A percentile compares a stretch with the other conserved stretches of the same genome.
These are phyloP conservation scores for Phialemoniopsis sp. DNA, from an alignment of 2,329 filamentous ascomycete genomes.

Conservation along the genomic window DNA sequence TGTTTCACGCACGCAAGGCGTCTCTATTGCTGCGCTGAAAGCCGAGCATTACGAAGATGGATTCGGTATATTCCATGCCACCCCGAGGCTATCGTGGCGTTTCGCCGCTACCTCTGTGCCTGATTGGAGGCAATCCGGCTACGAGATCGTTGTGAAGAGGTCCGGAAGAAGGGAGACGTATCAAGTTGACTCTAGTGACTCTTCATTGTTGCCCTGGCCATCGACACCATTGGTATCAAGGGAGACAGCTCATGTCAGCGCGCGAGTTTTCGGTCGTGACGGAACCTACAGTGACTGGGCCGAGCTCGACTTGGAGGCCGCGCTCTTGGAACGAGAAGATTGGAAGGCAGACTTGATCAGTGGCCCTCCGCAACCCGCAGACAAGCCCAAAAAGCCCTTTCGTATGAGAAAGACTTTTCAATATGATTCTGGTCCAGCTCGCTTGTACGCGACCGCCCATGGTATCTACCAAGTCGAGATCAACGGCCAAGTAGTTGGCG, in stretches of 20 bases:
- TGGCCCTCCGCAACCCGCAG: background rate
- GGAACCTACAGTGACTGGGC: conserved; percentile 7
- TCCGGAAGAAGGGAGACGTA: background rate
- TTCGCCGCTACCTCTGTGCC: conserved; percentile 7
- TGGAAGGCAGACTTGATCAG: conserved; percentile 7
- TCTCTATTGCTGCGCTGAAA: too few relatives aligned
- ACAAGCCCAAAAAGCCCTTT: conserved; percentile 5
- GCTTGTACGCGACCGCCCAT: conserved; percentile 26
- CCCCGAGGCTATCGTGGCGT: conserved; percentile 15
- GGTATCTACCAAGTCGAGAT: conserved; percentile 28
- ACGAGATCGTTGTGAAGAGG: conserved; percentile 11
- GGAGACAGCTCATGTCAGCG: conserved; percentile 8
- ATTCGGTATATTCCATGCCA: conserved; percentile 9
- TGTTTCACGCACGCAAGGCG: too few relatives aligned
- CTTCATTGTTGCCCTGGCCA: conserved; percentile 30
- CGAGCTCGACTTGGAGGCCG: conserved; percentile 10
- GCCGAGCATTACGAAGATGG: conserved; percentile 14
- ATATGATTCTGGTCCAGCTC: conserved; percentile 10
- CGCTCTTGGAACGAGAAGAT: conserved; percentile 6
- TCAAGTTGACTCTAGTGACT: conserved; percentile 9
- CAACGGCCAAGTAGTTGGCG: conserved; percentile 25
- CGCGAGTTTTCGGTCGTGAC: conserved; percentile 3
- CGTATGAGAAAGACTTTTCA: conserved; percentile 12
- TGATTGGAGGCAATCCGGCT: conserved; percentile 11
- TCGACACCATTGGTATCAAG: conserved; percentile 6